Percentiles rank a stretch among this genome's conserved stretches.
These are phyloP conservation scores for Boletus coffeatus DNA, from an alignment of 1,284 basidiomycete species.

Conservation along the genomic window DNA sequence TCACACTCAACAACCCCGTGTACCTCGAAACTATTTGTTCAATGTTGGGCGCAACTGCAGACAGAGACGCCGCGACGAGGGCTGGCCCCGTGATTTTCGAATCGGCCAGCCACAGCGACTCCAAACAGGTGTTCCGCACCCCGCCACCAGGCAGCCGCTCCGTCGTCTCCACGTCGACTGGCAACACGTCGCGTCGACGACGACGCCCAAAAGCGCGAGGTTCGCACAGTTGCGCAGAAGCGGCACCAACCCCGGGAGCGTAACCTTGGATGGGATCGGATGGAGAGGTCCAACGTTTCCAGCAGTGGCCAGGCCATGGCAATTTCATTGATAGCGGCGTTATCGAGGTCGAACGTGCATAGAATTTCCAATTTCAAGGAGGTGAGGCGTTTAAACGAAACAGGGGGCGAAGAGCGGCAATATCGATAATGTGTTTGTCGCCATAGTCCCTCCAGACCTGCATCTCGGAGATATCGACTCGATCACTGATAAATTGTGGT, in stretches of 20 bases:
- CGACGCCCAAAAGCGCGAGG: conserved; percentile 20
- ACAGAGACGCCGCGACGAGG: conserved; percentile 25
- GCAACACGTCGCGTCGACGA: conserved; percentile 27
- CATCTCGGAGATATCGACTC: conserved; percentile 27
- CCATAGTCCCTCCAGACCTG: conserved; percentile 27
- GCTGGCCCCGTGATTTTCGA: conserved; percentile 23
- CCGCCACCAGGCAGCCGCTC: conserved; percentile 18
- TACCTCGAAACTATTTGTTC: conserved; percentile 28
- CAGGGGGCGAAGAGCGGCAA: conserved; percentile 21
- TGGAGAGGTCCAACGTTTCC: conserved; percentile 23
- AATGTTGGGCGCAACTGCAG: conserved; percentile 26
- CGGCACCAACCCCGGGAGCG: conserved; percentile 20
- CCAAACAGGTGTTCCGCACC: conserved; percentile 23
- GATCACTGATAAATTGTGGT: conserved; percentile 20
- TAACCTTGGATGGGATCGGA: conserved; percentile 26
- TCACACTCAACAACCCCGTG: conserved; percentile 22
- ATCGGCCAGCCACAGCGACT: conserved; percentile 26
- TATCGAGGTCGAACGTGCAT: conserved; percentile 24
- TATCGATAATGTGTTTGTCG: conserved; percentile 27
- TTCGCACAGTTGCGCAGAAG: conserved; percentile 23
- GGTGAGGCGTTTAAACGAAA: conserved; percentile 18
- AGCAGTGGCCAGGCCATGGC: conserved; percentile 26
- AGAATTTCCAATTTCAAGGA: conserved; percentile 25
- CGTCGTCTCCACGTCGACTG: background rate
- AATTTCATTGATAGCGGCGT: conserved; percentile 23